Evolutionary conservation across 805 yeast genomes (phyloP), one percentile per base, ranked within the genome.

Genomic region (Candida takata): DNA sequence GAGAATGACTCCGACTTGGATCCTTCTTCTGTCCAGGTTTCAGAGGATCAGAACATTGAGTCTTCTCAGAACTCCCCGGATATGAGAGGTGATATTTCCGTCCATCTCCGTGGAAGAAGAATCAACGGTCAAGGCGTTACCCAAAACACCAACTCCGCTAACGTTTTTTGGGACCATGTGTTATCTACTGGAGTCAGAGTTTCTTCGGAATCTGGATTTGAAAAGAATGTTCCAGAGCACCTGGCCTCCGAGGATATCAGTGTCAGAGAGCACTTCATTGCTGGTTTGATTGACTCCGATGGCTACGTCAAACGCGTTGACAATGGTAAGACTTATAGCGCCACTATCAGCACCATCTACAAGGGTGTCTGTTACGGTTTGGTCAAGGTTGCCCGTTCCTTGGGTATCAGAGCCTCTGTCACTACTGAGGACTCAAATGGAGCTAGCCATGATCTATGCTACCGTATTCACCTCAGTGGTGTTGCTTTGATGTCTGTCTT

Each of bases 181-280:
- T 8, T 8, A 11, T 8, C 11, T 8, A 8, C 11, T 11, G 24
- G 24, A 21, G 11, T 21, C 52, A 9, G 48, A 51, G 15, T 43
- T 25, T 54, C 61, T 8, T 47, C 60, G 19, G 65, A 58, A 37
- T 42, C 56, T 14, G 27, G 14, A 17, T 13, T 29, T 11, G 31
- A 24, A n/a, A 64, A 62, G 40, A 42, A 43, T 34, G 55, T 67
- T 36, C 71, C 72, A 20, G 24, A 37, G 5, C 50, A 45, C 24
- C 50, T 67, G 40, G 47, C 60, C 40, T 33, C 46, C 33, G 73
- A 66, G 34, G 48, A 57, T 23, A 40, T 65, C 23, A 55, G 47
- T n/a, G 64, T 65, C 21, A 60, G 74, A 37, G 73, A 69, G 52
- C 49, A 55, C 7, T 64, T 62, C 42, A 34, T 69, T 35, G 71